These are phyloP conservation scores for Atkinsonella texensis DNA, from an alignment of 2,329 filamentous ascomycete genomes.

Conservation along the genomic window DNA sequence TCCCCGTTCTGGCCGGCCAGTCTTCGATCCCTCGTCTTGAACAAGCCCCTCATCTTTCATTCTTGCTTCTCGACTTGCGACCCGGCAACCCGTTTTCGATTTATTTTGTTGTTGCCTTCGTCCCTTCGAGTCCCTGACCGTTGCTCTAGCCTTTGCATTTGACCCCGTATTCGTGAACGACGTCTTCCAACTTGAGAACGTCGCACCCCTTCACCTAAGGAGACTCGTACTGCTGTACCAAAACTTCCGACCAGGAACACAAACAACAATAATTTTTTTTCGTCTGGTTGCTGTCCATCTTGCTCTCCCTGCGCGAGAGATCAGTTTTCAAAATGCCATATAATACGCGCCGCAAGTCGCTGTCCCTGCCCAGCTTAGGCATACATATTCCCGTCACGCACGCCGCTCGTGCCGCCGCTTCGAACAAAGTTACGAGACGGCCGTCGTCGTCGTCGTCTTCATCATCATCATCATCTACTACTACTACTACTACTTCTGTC, in stretches of 20 bases:
- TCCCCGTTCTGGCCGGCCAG: slow-evolving; percentile 5
- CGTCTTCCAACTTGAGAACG: background rate
- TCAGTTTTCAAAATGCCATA: slow-evolving; percentile 56
- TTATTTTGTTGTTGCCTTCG: background rate
- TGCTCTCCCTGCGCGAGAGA: background rate
- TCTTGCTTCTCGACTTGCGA: slow-evolving; percentile 1
- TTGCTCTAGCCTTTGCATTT: background rate
- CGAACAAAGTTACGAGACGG: slow-evolving; percentile 22
- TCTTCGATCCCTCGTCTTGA: slow-evolving; percentile 3
- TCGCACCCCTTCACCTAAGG: background rate
- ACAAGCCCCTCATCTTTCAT: background rate
- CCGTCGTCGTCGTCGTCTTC: slow-evolving; percentile 17
- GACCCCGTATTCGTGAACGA: background rate
- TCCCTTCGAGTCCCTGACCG: background rate
- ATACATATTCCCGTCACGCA: slow-evolving; percentile 69
- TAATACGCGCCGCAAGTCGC: slow-evolving; percentile 91
- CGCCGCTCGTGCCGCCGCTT: slow-evolving; percentile 41
- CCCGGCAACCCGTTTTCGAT: background rate
- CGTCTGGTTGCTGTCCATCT: slow-evolving; percentile 3
- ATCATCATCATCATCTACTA: slow-evolving; percentile 18
- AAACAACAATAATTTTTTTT: background rate
- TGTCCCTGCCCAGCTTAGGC: slow-evolving; percentile 84
- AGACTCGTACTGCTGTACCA: background rate
- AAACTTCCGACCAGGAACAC: background rate
- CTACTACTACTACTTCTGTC: slow-evolving; percentile 16